These are phyloP conservation scores for Berberis vulgaris DNA, from an alignment of 164 flowering plant species.

Conservation along the genomic window DNA sequence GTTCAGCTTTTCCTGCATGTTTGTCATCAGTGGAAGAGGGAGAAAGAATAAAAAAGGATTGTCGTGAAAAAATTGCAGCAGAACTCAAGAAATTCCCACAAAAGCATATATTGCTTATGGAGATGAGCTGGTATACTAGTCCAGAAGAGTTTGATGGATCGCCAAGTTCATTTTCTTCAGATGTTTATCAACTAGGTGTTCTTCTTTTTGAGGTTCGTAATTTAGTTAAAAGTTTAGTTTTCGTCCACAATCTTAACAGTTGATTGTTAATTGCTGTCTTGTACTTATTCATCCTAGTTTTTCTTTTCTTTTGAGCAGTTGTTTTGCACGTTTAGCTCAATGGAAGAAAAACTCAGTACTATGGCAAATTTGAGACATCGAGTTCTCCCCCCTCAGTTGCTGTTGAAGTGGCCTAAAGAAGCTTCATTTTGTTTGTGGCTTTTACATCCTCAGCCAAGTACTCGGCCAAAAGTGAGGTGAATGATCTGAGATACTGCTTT, in stretches of 20 bases:
- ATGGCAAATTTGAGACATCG: conserved; percentile 91
- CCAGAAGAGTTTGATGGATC: conserved; percentile 84
- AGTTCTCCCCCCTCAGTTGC: conserved; percentile 85
- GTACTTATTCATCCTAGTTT: conserved; percentile 1
- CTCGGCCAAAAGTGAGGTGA: conserved; percentile 79
- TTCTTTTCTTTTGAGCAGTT: conserved; percentile 39
- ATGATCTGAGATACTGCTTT: neutral
- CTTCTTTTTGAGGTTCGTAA: conserved; percentile 85
- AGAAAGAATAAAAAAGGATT: conserved; percentile 21
- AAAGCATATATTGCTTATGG: conserved; percentile 71
- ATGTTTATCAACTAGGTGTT: conserved; percentile 78
- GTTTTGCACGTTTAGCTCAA: conserved; percentile 64
- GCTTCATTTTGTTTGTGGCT: conserved; percentile 95
- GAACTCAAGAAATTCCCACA: conserved; percentile 51
- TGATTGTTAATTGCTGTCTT: neutral
- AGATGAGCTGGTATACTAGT: conserved; percentile 80
- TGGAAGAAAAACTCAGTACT: conserved; percentile 73
- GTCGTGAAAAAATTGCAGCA: conserved; percentile 28
- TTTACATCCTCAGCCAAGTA: conserved; percentile 80
- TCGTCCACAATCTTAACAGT: neutral
- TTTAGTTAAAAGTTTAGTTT: neutral
- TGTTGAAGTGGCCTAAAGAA: conserved; percentile 89
- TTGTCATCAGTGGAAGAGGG: conserved; percentile 24
- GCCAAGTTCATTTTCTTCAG: conserved; percentile 70
- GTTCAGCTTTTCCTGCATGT: conserved; percentile 23